Base-by-base conservation (phyloP, 768 basidiomycete genomes). In the Suillus discolor region DNA sequence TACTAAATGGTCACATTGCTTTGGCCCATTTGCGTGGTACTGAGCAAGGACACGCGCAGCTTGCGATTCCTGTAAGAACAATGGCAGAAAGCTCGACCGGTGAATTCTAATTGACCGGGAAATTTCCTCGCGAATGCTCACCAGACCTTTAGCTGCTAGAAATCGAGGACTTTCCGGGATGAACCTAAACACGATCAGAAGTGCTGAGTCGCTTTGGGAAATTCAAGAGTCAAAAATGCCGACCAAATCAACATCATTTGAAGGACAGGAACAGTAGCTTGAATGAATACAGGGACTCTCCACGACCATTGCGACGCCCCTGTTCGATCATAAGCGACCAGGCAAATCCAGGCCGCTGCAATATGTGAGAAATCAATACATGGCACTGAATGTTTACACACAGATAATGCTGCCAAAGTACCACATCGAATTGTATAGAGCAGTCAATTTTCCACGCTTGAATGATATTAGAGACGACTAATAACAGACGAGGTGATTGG, bases 361-460 rank as follows among this genome's bases (percentile, higher is more conserved):
- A 62, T 53, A 38, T 25, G 57, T 64, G 20, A 65, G 60, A 45
- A 42, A 28, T 25, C 5, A 20, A 60, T 15, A 2, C 25, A 45
- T 42, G 20, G 2, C 12, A 18, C 16, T 1, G 25, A 39, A 28
- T 3, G 31, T 45, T 45, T 28, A 70, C 73, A 55, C 71, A 79
- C 78, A 85, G 45, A 87, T 74, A 65, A 91, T 87, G 66, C 88
- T 88, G 12, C 92, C 91, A 42, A 89, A 70, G 74, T 92, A 92
- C 91, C 91, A 93, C 59, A 82, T 84, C 0, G 88, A 82, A 76
- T 93, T 92, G 75, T 88, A 92, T 64, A 88, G 72, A 12, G 88
- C 84, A 18, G 86, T 88, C 25, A 88, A 78, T 74, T 87, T 85
- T 4, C 84, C 87, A 64, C 80, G 78, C 80, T 81, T 67, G 39